phyloP scores from a whole-genome alignment of 2,329 filamentous ascomycete species.

The Fusarium floridanum region DNA sequence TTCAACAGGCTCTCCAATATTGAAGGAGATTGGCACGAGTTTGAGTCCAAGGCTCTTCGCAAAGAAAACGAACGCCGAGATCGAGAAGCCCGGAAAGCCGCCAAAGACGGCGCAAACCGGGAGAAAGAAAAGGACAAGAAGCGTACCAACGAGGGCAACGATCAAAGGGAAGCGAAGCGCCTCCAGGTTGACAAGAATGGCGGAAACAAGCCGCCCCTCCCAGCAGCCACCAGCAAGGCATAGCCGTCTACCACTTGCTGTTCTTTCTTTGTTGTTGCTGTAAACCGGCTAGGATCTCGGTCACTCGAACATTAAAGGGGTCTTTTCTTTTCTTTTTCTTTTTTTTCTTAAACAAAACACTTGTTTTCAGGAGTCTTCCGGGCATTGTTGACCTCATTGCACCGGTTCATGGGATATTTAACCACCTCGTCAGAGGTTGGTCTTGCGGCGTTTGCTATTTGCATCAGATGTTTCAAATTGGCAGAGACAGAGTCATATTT shows the following conservation, averaged over 20 bases:
- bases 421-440: background rate
- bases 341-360: background rate
- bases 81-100: constrained; percentile 63
- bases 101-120: constrained; percentile 52
- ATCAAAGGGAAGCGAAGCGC: constrained; percentile 52
- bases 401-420: constrained; percentile 12
- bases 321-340: background rate
- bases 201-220: constrained; percentile 23
- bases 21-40: constrained; percentile 98
- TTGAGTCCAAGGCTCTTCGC: constrained; percentile 93
- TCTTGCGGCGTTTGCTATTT: constrained; percentile 24
- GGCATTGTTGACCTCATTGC: constrained; percentile 2
- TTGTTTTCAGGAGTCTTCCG: constrained; percentile 16
- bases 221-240: constrained; percentile 27
- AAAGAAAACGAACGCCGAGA: constrained; percentile 85
- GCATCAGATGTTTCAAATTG: constrained; percentile 4
- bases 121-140: constrained; percentile 57
- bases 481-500: constrained; percentile 4
- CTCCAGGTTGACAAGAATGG: constrained; percentile 48
- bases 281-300: background rate
- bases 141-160: constrained; percentile 50
- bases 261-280: background rate
- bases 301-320: background rate
- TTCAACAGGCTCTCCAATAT: constrained; percentile 76
- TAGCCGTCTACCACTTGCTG: background rate